Evolutionary conservation across 768 basidiomycete species (phyloP).

Genomic region (Phaeolepiota aurea): DNA sequence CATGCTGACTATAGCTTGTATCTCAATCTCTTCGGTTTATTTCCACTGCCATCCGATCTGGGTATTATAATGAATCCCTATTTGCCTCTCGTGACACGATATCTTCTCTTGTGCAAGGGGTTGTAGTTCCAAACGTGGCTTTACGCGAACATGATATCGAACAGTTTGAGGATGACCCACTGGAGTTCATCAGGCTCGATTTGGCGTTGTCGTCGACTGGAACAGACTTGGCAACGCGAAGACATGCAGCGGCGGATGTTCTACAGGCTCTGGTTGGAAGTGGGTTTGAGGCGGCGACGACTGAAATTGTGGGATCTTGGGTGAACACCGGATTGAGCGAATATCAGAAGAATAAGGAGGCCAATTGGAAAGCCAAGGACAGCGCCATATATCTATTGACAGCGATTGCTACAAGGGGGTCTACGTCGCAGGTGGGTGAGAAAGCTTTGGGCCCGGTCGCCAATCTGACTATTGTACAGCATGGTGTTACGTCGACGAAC

Average conservation of each 20-base stretch:
- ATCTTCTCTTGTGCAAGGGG: conserved; percentile 75
- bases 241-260: conserved; percentile 95
- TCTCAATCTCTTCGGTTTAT: conserved; percentile 88
- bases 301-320: conserved; percentile 80
- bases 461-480: conserved; percentile 30
- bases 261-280: conserved; percentile 80
- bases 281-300: conserved; percentile 80
- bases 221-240: conserved; percentile 72
- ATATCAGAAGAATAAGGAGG: conserved; percentile 51
- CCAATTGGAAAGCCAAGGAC: conserved; percentile 88
- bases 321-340: conserved; percentile 65
- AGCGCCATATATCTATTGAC: conserved; percentile 88
- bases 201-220: conserved; percentile 56
- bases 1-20: conserved; percentile 49
- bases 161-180: conserved; percentile 94
- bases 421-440: conserved; percentile 64
- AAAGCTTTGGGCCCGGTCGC: background rate
- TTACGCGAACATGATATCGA: conserved; percentile 87
- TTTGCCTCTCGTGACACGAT: conserved; percentile 82
- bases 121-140: conserved; percentile 89
- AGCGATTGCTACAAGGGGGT: conserved; percentile 87
- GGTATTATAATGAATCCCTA: conserved; percentile 69
- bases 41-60: conserved; percentile 85
- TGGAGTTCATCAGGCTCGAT: conserved; percentile 89
- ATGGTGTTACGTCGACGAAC: conserved; percentile 92